Base-by-base conservation (phyloP, 225 moss, liverwort and hornwort species). In the Pleurozium schreberi region DNA sequence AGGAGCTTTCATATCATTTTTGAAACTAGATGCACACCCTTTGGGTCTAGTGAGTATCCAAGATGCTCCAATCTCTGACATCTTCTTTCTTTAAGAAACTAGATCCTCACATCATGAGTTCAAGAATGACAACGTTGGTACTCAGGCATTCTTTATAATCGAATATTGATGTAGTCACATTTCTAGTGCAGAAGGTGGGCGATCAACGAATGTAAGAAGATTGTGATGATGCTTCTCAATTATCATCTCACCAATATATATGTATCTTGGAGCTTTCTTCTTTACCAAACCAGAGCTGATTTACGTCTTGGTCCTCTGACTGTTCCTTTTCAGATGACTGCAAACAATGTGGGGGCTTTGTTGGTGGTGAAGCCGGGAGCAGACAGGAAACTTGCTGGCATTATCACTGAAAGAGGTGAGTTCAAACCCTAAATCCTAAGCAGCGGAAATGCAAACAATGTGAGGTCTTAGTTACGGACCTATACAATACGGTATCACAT, bases 391-490 rank as follows among this genome's bases (percentile, higher is more conserved):
- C 96, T 99, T 55, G 97, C 98, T 50, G 98, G 98, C 84, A 99
- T 99, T 77, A 96, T 99, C 58, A 97, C 98, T 59, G 97, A 99
- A 92, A 95, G 98, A 95, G 98, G 98, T 98, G 66, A 80, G 38
- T 30, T 59, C 11, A 25, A 76, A 30, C 59, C 62, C 77, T 77
- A 59, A 88, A 76, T 73, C 69, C 33, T 67, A 75, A n/a, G 33
- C 59, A 59, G 10, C 12, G 21, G 49, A 42, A n/a, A n/a, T n/a
- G n/a, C n/a, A n/a, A n/a, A n/a, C n/a, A n/a, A n/a, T n/a, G n/a
- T n/a, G n/a, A n/a, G 43, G 26, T 42, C 18, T 43, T 67, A 19
- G 28, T 40, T 9, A 17, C 20, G 57, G 53, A 57, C 66, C 55
- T 40, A 58, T 33, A 13, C 9, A 77, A 53, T 23, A 53, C 21